phyloP scores from a whole-genome alignment of 179 eudicot genomes.

The Beta lomatogona region DNA sequence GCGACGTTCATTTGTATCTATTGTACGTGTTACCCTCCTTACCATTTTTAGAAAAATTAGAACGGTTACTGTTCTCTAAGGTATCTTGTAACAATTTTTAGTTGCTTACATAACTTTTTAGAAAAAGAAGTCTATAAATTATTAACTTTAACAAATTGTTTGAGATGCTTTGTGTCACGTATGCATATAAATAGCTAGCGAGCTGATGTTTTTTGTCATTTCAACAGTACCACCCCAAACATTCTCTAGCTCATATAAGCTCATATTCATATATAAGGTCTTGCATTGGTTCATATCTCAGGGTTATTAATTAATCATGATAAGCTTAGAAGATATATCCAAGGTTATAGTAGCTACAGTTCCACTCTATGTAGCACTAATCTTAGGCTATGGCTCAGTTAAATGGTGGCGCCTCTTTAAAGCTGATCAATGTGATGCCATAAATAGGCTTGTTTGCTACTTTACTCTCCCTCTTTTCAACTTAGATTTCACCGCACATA shows the following conservation, averaged over 20 bases:
- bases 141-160: too few relatives aligned
- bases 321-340: conserved; percentile 64
- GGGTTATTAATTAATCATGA: conserved; percentile 36
- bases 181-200: conserved; percentile 24
- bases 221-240: conserved; percentile 8
- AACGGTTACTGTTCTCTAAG: not conserved
- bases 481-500: conserved; percentile 64
- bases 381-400: conserved; percentile 70
- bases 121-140: not conserved
- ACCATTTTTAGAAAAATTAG: too few relatives aligned
- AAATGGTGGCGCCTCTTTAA: conserved; percentile 76
- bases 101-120: not conserved
- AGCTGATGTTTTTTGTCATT: conserved; percentile 5
- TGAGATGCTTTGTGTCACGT: not conserved
- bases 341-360: conserved; percentile 68
- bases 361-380: conserved; percentile 69
- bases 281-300: not conserved
- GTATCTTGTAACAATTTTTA: not conserved
- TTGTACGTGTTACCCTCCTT: too few relatives aligned
- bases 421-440: conserved; percentile 62
- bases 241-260: not conserved
- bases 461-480: conserved; percentile 71
- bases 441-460: conserved; percentile 62
- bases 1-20: too few relatives aligned
- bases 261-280: not conserved